Conservation (phyloP, 2,329 filamentous ascomycete species). For the Aspergillus sp. region DNA sequence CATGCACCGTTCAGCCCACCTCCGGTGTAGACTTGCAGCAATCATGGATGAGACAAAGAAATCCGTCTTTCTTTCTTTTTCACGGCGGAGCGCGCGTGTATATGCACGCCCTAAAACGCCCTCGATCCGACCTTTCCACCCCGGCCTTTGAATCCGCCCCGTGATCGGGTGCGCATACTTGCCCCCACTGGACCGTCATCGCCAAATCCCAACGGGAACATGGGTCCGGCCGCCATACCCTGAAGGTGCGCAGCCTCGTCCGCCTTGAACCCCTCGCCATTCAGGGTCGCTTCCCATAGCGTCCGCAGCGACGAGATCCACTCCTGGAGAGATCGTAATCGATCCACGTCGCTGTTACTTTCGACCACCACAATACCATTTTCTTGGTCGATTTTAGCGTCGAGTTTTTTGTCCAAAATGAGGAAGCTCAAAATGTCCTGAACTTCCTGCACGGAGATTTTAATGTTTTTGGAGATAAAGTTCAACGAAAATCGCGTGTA, state of each 20-base stretch:
- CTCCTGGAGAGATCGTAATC: constrained; percentile 63
- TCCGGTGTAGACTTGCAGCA: too few species aligned
- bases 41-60: too few species aligned
- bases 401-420: constrained; percentile 82
- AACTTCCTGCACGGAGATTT: constrained; percentile 77
- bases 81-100: too few species aligned
- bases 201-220: constrained; percentile 27
- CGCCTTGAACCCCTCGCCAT: constrained; percentile 59
- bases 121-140: constrained; percentile 2
- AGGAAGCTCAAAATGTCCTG: constrained; percentile 94
- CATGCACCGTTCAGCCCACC: too few species aligned
- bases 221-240: constrained; percentile 14
- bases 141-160: constrained; percentile 22
- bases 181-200: constrained; percentile 20
- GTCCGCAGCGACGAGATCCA: constrained; percentile 64
- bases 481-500: constrained; percentile 85
- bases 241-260: constrained; percentile 31
- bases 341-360: constrained; percentile 61
- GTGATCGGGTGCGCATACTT: constrained; percentile 19
- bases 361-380: constrained; percentile 75
- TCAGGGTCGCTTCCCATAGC: constrained; percentile 66
- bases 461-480: constrained; percentile 83
- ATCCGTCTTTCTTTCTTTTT: too few species aligned
- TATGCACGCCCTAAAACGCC: neutral
- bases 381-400: constrained; percentile 84